These are phyloP conservation scores for Linnemannia hyalina DNA, from an alignment of 192 early-diverging fungal genomes.

Conservation along the genomic window DNA sequence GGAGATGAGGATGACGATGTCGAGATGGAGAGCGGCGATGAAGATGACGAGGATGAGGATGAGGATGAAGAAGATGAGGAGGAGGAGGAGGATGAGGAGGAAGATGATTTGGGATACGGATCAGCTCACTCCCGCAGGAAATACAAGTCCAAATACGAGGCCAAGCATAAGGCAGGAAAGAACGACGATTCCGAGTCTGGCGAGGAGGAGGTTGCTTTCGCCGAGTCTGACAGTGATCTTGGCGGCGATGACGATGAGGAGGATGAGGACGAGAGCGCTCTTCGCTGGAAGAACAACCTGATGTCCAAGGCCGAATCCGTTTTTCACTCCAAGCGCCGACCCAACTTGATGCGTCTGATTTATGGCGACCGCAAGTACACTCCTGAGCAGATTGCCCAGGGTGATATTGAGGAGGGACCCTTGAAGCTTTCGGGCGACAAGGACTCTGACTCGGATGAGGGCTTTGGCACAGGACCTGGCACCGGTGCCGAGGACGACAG, in stretches of 20 bases:
- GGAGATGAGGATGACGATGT: constrained; percentile 70
- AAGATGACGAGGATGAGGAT: constrained; percentile 62
- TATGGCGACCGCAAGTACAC: constrained; percentile 74
- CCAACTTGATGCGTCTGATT: constrained; percentile 91
- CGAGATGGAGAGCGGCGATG: constrained; percentile 58
- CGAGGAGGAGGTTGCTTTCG: constrained; percentile 65
- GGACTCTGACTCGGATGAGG: constrained; percentile 56
- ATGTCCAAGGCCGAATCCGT: constrained; percentile 70
- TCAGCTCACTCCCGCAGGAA: constrained; percentile 44
- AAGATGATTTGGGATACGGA: constrained; percentile 57
- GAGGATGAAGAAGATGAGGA: constrained; percentile 59
- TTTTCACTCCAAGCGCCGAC: constrained; percentile 70
- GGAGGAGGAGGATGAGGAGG: constrained; percentile 55
- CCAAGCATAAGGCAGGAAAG: constrained; percentile 50
- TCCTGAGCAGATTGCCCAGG: constrained; percentile 62
- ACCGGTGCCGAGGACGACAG: constrained; percentile 57
- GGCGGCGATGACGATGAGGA: constrained; percentile 61
- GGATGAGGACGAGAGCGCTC: constrained; percentile 61
- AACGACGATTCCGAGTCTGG: constrained; percentile 61
- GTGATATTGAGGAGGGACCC: constrained; percentile 54
- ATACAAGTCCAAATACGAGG: constrained; percentile 55
- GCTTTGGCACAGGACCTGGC: constrained; percentile 60
- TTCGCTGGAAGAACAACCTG: constrained; percentile 80
- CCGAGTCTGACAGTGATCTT: constrained; percentile 83
- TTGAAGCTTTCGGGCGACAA: constrained; percentile 32